Base-by-base conservation (phyloP, 805 yeast genomes). In the Saccharomycopsis fermentans region DNA sequence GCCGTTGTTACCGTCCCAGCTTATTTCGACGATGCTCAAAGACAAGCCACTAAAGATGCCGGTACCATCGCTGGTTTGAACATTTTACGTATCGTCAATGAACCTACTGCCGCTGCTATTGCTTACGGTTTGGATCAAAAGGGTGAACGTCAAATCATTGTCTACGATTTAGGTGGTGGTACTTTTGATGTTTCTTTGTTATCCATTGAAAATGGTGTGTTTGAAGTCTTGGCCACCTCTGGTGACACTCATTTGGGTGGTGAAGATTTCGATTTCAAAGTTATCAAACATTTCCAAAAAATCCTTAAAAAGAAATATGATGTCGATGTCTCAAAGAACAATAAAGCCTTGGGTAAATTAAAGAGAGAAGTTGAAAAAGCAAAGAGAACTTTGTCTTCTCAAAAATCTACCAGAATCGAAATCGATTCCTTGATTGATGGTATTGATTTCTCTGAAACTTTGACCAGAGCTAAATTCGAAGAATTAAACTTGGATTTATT, bases 231-330 rank as follows among this genome's bases (percentile, higher is more conserved):
- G 75, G 91, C 96, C 58, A 89, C 96, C 63, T 90, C 95, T 62
- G 96, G 96, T 86, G 96, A 90, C 73, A 90, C 97, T 63, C 97
- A 90, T 74, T 82, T 90, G 76, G 97, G 97, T 81, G 97, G 97
- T 82, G 96, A 90, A 79, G 97, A 90, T 77, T 90, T 90, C 68
- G 97, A 90, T 77, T 83, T 81, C 79, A 83, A 90, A 74, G 86
- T 90, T 70, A 91, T 90, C 64, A 84, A 84, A 75, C 94, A 89
- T 76, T 87, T 91, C 72, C 81, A 83, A 70, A 87, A 86, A 76
- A 79, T 83, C 59, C 90, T 90, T 80, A 90, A 91, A 82, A 88
- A 94, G 84, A 92, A 92, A 80, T 84, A 90, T 73, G 81, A 81
- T 69, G 85, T 89, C 69, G 97, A 94, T 73, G 78, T 92, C 64